phyloP scores from a whole-genome alignment of 1,284 basidiomycete genomes.

The Ganoderma resinaceum region DNA sequence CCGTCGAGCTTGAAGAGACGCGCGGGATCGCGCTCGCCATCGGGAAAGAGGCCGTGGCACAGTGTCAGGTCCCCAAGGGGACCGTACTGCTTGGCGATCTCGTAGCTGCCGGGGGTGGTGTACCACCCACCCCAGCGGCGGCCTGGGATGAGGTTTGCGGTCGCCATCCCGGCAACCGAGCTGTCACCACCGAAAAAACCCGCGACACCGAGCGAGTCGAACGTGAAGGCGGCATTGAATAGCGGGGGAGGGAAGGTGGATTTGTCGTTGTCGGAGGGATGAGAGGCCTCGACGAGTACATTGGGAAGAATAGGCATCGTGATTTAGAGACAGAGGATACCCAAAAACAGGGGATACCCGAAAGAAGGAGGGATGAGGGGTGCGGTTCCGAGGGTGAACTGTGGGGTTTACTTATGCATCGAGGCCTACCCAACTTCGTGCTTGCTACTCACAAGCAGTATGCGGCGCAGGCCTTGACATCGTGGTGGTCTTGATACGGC shows the following conservation, averaged over 20 bases:
- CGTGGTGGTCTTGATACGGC: too few species aligned
- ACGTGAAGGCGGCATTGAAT: constrained; percentile 14
- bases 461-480: too few species aligned
- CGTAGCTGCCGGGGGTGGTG: constrained; percentile 30
- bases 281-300: neutral
- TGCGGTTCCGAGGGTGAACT: neutral
- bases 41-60: constrained; percentile 31
- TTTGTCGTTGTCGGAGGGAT: neutral
- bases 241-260: constrained; percentile 11
- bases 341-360: too few species aligned
- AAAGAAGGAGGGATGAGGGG: neutral
- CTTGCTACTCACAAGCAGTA: too few species aligned
- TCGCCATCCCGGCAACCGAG: constrained; percentile 29
- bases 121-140: constrained; percentile 31
- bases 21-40: constrained; percentile 25
- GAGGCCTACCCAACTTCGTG: too few species aligned
- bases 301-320: neutral
- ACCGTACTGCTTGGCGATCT: constrained; percentile 31
- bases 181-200: constrained; percentile 31
- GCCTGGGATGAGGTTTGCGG: constrained; percentile 24
- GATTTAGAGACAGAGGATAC: neutral
- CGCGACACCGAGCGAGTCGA: constrained; percentile 30
- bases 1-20: constrained; percentile 31
- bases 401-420: too few species aligned
- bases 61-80: constrained; percentile 27